Percentiles rank a stretch among this genome's conserved stretches.
Evolutionary conservation across 148 eudicot species (phyloP).

Genomic region (Linanthus parryae): DNA sequence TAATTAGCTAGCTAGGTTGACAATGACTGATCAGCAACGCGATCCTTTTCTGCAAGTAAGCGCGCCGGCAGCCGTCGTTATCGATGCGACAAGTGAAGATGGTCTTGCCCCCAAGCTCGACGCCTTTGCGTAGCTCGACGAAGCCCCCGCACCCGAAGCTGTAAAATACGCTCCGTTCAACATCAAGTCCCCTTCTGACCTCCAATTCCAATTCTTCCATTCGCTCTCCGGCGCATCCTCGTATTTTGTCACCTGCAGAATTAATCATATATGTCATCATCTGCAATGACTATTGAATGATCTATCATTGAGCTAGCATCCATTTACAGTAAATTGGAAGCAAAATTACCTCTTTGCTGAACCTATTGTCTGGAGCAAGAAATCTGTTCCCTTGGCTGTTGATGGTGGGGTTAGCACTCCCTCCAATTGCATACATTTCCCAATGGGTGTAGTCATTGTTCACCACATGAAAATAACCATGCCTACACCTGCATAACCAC

Average conservation of each 20-base stretch:
- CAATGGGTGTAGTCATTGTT: slow-evolving; percentile 60
- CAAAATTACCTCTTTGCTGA: slow-evolving; percentile 61
- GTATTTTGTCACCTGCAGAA: slow-evolving; percentile 50
- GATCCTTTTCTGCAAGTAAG: slow-evolving; percentile 37
- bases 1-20: too few relatives aligned
- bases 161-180: slow-evolving; percentile 55
- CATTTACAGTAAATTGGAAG: too few relatives aligned
- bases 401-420: slow-evolving; percentile 53
- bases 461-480: slow-evolving; percentile 68
- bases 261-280: too few relatives aligned
- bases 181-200: slow-evolving; percentile 56
- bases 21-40: slow-evolving; percentile 22
- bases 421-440: slow-evolving; percentile 64
- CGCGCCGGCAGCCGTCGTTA: slow-evolving; percentile 36
- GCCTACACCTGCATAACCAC: slow-evolving; percentile 62
- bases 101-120: slow-evolving; percentile 48
- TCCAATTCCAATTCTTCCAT: slow-evolving; percentile 59
- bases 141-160: slow-evolving; percentile 36
- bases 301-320: too few relatives aligned
- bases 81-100: slow-evolving; percentile 28
- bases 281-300: too few relatives aligned
- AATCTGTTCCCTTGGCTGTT: slow-evolving; percentile 56
- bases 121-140: slow-evolving; percentile 40
- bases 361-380: slow-evolving; percentile 38
- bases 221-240: slow-evolving; percentile 42